phyloP scores from a whole-genome alignment of 2,329 filamentous ascomycete genomes.

The Neofusicoccum sp. region DNA sequence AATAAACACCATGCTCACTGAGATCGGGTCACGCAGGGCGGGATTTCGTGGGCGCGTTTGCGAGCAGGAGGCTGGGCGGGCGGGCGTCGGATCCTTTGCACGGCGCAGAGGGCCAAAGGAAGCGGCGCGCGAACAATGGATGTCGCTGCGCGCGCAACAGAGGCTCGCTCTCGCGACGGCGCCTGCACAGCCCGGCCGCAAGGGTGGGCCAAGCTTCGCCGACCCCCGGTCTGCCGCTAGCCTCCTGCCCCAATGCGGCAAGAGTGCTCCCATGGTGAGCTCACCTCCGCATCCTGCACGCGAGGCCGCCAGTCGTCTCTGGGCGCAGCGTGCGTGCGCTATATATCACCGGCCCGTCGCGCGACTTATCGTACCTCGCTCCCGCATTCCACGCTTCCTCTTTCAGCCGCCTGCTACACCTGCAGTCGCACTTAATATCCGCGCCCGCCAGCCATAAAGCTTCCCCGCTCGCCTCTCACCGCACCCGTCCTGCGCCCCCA shows the following conservation, averaged over 20 bases:
- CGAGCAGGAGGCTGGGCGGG: neutral
- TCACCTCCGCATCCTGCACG: slow-evolving; percentile 15
- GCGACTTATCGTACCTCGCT: neutral
- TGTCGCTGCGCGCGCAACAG: too few relatives aligned
- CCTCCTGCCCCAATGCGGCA: neutral
- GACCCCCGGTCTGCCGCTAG: neutral
- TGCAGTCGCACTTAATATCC: neutral
- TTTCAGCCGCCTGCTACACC: neutral
- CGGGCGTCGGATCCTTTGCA: neutral
- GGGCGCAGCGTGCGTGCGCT: neutral
- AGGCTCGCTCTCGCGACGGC: neutral
- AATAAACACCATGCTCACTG: neutral
- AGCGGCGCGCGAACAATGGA: neutral
- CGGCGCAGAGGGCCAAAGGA: neutral
- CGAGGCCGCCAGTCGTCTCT: neutral
- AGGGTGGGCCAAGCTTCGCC: slow-evolving; percentile 3
- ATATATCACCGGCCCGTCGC: slow-evolving; percentile 4
- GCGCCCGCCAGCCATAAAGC: neutral
- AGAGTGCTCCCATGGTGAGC: neutral
- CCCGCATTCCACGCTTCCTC: neutral
- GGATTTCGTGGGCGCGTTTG: too few relatives aligned
- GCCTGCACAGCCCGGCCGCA: slow-evolving; percentile 5
- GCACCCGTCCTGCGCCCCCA: neutral
- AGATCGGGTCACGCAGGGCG: neutral
- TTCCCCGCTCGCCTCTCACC: neutral